Percentiles rank a stretch among this genome's conserved stretches.
phyloP scores from a whole-genome alignment of 1,284 basidiomycete species.

The Apiotrichum porosum region DNA sequence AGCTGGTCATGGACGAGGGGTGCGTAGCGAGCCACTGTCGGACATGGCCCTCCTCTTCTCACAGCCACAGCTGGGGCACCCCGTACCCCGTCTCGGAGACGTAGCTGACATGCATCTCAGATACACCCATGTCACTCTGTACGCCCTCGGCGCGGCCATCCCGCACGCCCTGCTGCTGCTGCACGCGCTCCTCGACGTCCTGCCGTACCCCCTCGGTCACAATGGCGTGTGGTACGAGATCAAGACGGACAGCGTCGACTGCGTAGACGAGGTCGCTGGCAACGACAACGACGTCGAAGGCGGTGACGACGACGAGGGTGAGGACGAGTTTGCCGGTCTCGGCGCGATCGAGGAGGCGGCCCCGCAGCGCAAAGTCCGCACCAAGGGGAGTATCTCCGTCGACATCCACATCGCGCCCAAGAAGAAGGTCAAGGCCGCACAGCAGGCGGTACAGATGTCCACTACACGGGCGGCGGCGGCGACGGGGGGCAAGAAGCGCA shows the following conservation, averaged over 20 bases:
- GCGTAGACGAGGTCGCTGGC: constrained; percentile 79
- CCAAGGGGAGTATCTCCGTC: constrained; percentile 4
- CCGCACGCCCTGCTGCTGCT: constrained; percentile 69
- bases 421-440: background rate
- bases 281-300: background rate
- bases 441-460: too few relatives aligned
- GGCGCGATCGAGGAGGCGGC: constrained; percentile 8
- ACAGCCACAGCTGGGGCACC: too few relatives aligned
- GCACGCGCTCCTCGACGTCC: constrained; percentile 65
- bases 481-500: background rate
- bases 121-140: constrained; percentile 62
- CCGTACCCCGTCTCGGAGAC: too few relatives aligned
- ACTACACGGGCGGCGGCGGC: background rate
- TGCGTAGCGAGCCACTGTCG: constrained; percentile 63
- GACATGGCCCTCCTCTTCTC: too few relatives aligned
- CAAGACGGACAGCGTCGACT: constrained; percentile 67
- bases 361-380: background rate
- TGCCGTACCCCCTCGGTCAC: constrained; percentile 58
- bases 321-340: constrained; percentile 7
- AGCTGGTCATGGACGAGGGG: constrained; percentile 84
- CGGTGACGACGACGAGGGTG: background rate
- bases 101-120: too few relatives aligned
- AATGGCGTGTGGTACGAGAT: constrained; percentile 65
- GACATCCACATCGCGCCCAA: constrained; percentile 3
- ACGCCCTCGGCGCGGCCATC: constrained; percentile 81